Percentiles rank a stretch among this genome's conserved stretches.
Evolutionary conservation across 768 basidiomycete genomes (phyloP).

Genomic region (Amanita molliuscula): DNA sequence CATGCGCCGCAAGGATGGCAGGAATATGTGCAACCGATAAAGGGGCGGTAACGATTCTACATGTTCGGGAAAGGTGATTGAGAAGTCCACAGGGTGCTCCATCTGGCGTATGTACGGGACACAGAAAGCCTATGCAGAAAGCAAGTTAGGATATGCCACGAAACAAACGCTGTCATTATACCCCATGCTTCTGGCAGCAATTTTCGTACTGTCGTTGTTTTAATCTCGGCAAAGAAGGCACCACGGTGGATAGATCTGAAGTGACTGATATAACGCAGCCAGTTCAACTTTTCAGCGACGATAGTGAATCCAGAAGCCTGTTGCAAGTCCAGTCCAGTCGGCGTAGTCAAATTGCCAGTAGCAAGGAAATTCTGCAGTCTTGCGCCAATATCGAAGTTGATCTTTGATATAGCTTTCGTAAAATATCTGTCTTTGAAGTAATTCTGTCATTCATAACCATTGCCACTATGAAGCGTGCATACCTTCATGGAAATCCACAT

Average conservation of each 20-base stretch:
- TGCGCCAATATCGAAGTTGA: conserved; percentile 88
- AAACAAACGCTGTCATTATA: conserved; percentile 21
- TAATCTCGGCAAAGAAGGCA: conserved; percentile 97
- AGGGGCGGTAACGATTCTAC: conserved; percentile 77
- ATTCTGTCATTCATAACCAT: neutral
- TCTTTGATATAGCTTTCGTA: conserved; percentile 56
- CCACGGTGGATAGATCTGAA: conserved; percentile 98
- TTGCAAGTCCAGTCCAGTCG: conserved; percentile 91
- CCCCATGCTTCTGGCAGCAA: conserved; percentile 97
- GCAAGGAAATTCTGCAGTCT: conserved; percentile 92
- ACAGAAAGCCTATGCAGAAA: conserved; percentile 68
- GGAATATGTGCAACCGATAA: conserved; percentile 75
- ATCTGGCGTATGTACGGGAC: conserved; percentile 98
- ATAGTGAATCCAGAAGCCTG: conserved; percentile 99
- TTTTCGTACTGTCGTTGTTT: conserved; percentile 96
- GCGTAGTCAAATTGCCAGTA: conserved; percentile 92
- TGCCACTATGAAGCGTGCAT: conserved; percentile 18
- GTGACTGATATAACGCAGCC: conserved; percentile 96
- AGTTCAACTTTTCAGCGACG: conserved; percentile 97
- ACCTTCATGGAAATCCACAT: conserved; percentile 89
- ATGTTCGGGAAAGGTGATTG: conserved; percentile 91
- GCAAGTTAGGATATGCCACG: neutral
- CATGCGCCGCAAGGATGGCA: conserved; percentile 69
- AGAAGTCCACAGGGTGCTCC: conserved; percentile 96
- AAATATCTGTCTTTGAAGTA: conserved; percentile 66